Base-by-base conservation (phyloP, 2,329 filamentous ascomycete species). In the Mycosphaerelloides madeirae region DNA sequence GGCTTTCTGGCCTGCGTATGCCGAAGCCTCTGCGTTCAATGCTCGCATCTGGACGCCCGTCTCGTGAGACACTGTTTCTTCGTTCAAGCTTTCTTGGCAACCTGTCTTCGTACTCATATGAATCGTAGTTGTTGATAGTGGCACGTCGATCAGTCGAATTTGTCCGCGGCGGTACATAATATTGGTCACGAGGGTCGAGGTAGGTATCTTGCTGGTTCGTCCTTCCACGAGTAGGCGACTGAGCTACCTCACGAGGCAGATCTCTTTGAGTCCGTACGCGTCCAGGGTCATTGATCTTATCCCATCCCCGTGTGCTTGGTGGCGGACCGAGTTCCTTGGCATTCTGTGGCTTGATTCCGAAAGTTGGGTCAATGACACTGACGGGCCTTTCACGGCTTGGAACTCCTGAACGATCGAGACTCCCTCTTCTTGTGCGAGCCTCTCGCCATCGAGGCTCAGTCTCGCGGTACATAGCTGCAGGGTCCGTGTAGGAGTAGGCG, bases 241-340 rank as follows among this genome's bases (percentile, higher is more conserved):
- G 53, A 18, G 53, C 54, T 32, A 56, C 52, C 19, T 41, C 34
- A 15, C 41, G 53, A 43, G 50, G 41, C 29, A 38, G 35, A 12
- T 75, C 64, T 13, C 76, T 70, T 59, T 74, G 67, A 39, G 74
- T 71, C 33, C 67, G 63, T 0, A 66, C 65, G 5, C 74, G 66
- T 20, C 71, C 61, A 13, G 56, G 58, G 45, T 76, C 70, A 54
- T 78, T 78, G 51, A 86, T 78, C 65, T 80, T 85, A 55, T 87
- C 84, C 52, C 88, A 80, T 0, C 82, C 84, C 54, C 83, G 74
- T 3, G 80, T 85, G 4, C 81, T 79, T 3, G 83, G 83, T 8
- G 85, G 85, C 2, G 84, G 84, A 9, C 66, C 65, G 13, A 68
- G 36, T 36, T 65, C 54, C 62, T 68, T 57, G 34, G 56, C 38